Evolutionary conservation across 1,284 basidiomycete genomes (phyloP), one percentile per base, ranked within the genome.

Genomic region (Gomphus sp.): DNA sequence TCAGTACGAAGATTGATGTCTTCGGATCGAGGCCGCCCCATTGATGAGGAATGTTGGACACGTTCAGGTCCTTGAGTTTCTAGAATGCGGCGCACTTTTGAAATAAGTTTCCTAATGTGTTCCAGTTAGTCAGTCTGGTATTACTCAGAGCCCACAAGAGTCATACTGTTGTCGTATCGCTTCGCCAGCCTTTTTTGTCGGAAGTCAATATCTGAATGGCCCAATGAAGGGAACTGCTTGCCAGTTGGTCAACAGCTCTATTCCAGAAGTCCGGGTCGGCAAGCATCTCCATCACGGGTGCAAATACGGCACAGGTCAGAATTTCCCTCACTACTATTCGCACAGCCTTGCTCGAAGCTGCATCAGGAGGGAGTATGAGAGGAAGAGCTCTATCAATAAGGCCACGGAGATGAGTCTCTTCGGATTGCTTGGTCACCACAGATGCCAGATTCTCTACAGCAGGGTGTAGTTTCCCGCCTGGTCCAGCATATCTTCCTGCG

Each of bases 211-310:
- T n/a, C 47, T 8, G 47, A 59, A 49, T 62, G 68, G 58, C 66
- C 49, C 60, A 36, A 60, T 55, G 11, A 49, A 18, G 41, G 22
- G 33, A 33, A 41, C 53, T 39, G 77, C 86, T 70, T 71, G 91
- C 91, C 72, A 91, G 80, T 73, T 94, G 87, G 69, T 98, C 94
- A 56, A 98, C 90, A 51, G 85, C 81, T 58, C 85, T 79, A 72
- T 98, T 98, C 93, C 94, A 98, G 65, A 97, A 97, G 71, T 98
- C 96, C 16, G 93, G 91, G 69, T 98, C 95, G 53, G 89, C 81
- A 49, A 98, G 68, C 85, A 95, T 90, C 58, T 98, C 91, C 76
- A 98, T 87, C 58, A 96, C 71, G 3, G 95, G 93, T 66, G 89
- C 84, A 36, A 98, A 69, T 5, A 97, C 82, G 1, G 87, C 76